phyloP scores from a whole-genome alignment of 148 eudicot species.

The Cornus controversa region DNA sequence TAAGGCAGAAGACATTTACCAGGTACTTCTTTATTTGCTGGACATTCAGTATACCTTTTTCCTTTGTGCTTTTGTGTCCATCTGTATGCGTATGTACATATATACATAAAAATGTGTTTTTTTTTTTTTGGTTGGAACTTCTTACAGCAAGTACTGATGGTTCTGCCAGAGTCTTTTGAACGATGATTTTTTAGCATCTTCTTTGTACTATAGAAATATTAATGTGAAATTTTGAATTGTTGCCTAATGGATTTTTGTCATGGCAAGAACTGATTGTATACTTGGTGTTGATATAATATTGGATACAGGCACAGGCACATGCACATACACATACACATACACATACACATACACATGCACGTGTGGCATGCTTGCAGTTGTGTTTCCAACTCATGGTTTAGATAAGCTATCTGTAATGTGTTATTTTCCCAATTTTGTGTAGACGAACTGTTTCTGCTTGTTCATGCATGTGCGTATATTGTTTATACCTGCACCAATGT shows the following conservation, averaged over 20 bases:
- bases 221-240: not conserved
- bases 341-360: not conserved
- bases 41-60: not conserved
- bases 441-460: too few relatives aligned
- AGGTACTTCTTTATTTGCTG: slow-evolving; percentile 40
- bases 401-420: not conserved
- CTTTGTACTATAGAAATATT: too few relatives aligned
- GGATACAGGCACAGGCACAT: not conserved
- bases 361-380: not conserved
- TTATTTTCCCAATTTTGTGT: too few relatives aligned
- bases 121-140: too few relatives aligned
- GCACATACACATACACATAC: not conserved
- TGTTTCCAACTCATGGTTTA: not conserved
- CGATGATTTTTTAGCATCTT: too few relatives aligned
- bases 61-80: not conserved
- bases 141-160: too few relatives aligned
- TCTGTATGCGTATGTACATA: not conserved
- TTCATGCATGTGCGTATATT: too few relatives aligned
- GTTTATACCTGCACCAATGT: too few relatives aligned
- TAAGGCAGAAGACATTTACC: slow-evolving; percentile 83
- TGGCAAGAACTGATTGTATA: not conserved
- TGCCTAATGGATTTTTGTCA: not conserved
- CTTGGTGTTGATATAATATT: not conserved
- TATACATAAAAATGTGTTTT: too few relatives aligned
- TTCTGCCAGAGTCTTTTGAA: too few relatives aligned